phyloP scores from a whole-genome alignment of 345 rosid genomes.

The Lagerstroemia speciosa region DNA sequence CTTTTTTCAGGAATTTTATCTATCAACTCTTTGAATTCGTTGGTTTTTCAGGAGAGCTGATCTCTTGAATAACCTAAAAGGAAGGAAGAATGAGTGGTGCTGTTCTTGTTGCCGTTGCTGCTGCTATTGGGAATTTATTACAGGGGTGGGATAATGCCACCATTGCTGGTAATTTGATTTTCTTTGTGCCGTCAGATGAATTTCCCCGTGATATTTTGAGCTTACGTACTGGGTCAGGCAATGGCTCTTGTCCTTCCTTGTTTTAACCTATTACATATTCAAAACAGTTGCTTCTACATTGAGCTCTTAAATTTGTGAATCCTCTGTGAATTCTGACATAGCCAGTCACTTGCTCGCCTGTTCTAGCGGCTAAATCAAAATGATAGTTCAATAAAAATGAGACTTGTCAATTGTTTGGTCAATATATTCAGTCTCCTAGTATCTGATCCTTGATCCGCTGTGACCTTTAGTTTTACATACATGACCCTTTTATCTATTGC shows the following conservation, averaged over 20 bases:
- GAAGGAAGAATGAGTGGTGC: slow-evolving; percentile 13
- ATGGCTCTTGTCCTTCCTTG: not conserved
- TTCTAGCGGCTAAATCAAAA: too few relatives aligned
- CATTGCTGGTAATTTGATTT: slow-evolving; percentile 14
- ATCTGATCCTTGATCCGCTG: not conserved
- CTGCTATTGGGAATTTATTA: slow-evolving; percentile 18
- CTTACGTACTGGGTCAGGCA: too few relatives aligned
- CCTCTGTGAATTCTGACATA: too few relatives aligned
- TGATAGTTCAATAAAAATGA: not conserved
- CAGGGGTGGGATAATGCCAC: slow-evolving; percentile 24
- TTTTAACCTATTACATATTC: not conserved
- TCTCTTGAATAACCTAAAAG: not conserved
- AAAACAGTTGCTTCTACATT: not conserved
- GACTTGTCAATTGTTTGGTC: not conserved
- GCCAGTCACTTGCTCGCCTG: too few relatives aligned
- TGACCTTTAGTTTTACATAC: not conserved
- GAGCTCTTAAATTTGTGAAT: too few relatives aligned
- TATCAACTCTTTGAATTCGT: not conserved
- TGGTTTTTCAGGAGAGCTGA: slow-evolving; percentile 3
- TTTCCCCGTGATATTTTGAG: too few relatives aligned
- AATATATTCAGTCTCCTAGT: not conserved
- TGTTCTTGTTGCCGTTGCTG: slow-evolving; percentile 20
- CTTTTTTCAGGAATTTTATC: not conserved
- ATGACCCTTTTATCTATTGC: not conserved
- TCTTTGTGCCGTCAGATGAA: not conserved